Conservation (phyloP, 2,329 filamentous ascomycete species). For the Aspergillus costaricaensis region DNA sequence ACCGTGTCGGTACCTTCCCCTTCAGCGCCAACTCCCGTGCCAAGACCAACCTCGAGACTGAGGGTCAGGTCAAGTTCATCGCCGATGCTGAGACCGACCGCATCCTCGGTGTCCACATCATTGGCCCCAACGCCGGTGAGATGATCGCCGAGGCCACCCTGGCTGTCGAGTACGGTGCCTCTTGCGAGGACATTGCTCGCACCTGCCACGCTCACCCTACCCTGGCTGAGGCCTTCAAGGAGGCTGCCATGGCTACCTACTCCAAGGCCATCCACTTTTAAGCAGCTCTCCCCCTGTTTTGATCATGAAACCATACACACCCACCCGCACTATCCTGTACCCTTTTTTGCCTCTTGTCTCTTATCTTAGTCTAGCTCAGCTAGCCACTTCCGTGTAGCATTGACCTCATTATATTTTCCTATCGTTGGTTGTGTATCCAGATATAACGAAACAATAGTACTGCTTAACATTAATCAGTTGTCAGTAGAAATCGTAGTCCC, state of each 20-base stretch:
- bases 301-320: conserved; percentile 13
- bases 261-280: conserved; percentile 96
- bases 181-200: conserved; percentile 88
- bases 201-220: conserved; percentile 98
- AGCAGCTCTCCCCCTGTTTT: conserved; percentile 23
- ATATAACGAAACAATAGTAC: conserved; percentile 1
- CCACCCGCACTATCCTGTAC: conserved; percentile 20
- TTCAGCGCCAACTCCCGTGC: conserved; percentile 98
- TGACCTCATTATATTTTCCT: conserved; percentile 36
- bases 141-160: conserved; percentile 98
- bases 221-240: conserved; percentile 96
- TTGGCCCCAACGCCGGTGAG: conserved; percentile 93
- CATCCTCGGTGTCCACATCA: conserved; percentile 92
- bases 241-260: conserved; percentile 97
- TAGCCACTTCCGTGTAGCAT: conserved; percentile 43
- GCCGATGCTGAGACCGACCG: conserved; percentile 95
- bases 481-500: background rate
- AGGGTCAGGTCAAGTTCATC: conserved; percentile 96
- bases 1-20: conserved; percentile 91
- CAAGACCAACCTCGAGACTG: conserved; percentile 97
- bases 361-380: conserved; percentile 37
- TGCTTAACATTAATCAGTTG: background rate
- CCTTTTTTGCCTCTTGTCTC: conserved; percentile 17
- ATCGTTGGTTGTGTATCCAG: conserved; percentile 12
- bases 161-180: conserved; percentile 94